Base-by-base conservation (phyloP, 371 early-diverging fungal species). In the Blyttiomyces sp. region DNA sequence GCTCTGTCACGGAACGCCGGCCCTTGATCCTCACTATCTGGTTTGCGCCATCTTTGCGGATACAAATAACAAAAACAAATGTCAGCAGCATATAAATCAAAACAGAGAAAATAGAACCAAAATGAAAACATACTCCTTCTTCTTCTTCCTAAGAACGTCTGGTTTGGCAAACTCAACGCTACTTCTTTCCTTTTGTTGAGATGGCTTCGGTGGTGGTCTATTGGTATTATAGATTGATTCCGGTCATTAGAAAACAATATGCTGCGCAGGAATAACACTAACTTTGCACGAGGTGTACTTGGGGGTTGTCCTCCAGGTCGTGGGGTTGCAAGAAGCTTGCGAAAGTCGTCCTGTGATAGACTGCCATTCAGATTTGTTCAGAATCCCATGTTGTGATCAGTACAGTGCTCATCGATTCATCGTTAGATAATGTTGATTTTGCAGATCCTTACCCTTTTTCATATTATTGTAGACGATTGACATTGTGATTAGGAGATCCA, bases 1-100 rank as follows among this genome's bases (percentile, higher is more conserved):
- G 94, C 94, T 35, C 94, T 77, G 69, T 94, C 94, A 42, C 94
- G 89, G 63, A 93, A 93, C 35, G 19, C 5, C 9, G 26, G 27
- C 2, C 27, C 59, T 13, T 49, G 32, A 11, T 50, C 61, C 32
- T 36, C 45, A 2, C 34, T 53, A 4, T 53, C 61, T 4, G 30
- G 42, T 17, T 54, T 36, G 2, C 48, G 43, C 43, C 56, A 43
- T 57, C 57, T 39, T 21, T 30, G 17, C 13, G 31, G 6, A 45
- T 19, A 58, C 59, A n/a, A n/a, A n/a, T n/a, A n/a, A n/a, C n/a
- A n/a, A n/a, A n/a, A n/a, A n/a, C n/a, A n/a, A n/a, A n/a, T n/a
- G n/a, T n/a, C n/a, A n/a, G n/a, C n/a, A n/a, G n/a, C n/a, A n/a
- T n/a, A n/a, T n/a, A n/a, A n/a, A n/a, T n/a, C n/a, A n/a, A n/a